These are phyloP conservation scores for Fagus sylvatica DNA, from an alignment of 306 rosid genomes.

Conservation along the genomic window DNA sequence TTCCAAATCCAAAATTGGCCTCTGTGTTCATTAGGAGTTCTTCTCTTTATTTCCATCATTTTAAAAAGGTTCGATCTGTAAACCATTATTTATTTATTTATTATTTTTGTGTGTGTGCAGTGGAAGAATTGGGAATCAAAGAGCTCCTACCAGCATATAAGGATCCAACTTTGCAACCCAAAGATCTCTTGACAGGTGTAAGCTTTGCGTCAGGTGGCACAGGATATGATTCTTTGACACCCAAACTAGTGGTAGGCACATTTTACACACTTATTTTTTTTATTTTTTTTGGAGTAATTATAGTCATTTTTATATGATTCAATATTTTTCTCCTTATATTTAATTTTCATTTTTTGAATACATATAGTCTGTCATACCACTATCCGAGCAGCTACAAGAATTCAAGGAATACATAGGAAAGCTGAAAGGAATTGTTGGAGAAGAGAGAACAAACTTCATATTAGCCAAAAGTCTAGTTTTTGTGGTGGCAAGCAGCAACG, in stretches of 20 bases:
- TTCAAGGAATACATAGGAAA: conserved; percentile 50
- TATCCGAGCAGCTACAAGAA: conserved; percentile 44
- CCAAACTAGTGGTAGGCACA: conserved; percentile 27
- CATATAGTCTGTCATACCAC: conserved; percentile 41
- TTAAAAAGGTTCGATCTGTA: not conserved
- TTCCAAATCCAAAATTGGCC: no score
- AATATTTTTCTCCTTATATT: not conserved
- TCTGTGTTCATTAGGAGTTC: no score
- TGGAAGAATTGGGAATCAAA: conserved; percentile 45
- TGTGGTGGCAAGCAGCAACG: conserved; percentile 58
- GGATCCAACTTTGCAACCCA: conserved; percentile 22
- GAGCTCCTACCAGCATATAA: conserved; percentile 30
- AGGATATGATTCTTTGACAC: conserved; percentile 52
- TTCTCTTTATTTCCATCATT: not conserved
- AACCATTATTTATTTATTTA: no score
- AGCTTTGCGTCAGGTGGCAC: conserved; percentile 55
- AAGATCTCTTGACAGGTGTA: conserved; percentile 44
- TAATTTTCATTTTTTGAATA: no score
- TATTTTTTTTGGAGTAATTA: not conserved
- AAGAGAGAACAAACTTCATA: conserved; percentile 46
- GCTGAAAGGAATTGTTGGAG: conserved; percentile 47
- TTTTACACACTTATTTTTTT: not conserved
- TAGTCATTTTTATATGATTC: not conserved
- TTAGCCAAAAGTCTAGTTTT: conserved; percentile 39
- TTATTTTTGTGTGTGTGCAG: no score